Evolutionary conservation across 345 rosid species (phyloP).

Genomic region (Populus nigra): DNA sequence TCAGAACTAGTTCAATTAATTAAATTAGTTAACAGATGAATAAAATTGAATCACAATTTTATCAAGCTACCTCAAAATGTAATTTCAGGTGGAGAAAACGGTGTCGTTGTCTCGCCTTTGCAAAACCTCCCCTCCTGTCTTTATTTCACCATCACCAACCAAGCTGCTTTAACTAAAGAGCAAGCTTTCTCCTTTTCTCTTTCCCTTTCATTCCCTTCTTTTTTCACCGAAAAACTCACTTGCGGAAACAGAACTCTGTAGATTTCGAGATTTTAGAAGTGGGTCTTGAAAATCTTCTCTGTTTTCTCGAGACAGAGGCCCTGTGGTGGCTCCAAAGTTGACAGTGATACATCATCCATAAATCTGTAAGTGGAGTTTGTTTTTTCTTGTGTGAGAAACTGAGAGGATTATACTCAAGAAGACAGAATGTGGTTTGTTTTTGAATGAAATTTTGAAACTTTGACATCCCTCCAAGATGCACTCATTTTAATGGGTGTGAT

Average conservation of each 20-base stretch:
- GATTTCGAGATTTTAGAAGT: neutral
- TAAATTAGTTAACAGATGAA: neutral
- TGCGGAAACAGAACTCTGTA: neutral
- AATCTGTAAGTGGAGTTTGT: neutral
- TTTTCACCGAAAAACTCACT: neutral
- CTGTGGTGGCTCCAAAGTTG: neutral
- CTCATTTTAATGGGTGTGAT: neutral
- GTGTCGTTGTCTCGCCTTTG: neutral
- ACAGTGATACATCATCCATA: neutral
- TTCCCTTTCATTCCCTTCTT: neutral
- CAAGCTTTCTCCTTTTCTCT: neutral
- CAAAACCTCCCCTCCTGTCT: neutral
- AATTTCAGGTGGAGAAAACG: neutral
- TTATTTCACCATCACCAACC: neutral
- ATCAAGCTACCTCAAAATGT: neutral
- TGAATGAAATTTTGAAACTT: neutral
- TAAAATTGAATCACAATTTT: neutral
- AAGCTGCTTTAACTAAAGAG: neutral
- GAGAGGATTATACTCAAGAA: neutral
- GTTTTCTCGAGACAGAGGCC: neutral
- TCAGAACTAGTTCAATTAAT: too few relatives aligned
- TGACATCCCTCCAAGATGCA: neutral
- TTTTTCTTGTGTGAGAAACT: neutral
- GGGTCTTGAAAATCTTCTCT: neutral
- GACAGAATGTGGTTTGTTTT: neutral